Percentiles rank a stretch among this genome's conserved stretches.
Evolutionary conservation across 768 basidiomycete species (phyloP).

Genomic region (Coprinopsis cinerea): DNA sequence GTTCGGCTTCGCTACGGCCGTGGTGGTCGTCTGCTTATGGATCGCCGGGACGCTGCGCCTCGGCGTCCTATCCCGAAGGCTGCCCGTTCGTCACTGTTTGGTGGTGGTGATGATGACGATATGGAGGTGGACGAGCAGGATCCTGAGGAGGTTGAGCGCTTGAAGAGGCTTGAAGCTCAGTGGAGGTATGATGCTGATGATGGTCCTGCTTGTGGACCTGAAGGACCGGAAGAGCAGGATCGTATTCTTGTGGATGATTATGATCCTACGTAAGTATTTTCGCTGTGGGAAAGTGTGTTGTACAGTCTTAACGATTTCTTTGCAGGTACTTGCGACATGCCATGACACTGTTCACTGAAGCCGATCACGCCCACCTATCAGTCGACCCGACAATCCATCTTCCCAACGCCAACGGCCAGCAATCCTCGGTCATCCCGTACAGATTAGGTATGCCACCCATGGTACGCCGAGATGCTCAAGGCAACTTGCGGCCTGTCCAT

Average conservation of each 20-base stretch:
- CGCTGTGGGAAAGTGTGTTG: too few relatives aligned
- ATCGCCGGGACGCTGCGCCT: constrained; percentile 48
- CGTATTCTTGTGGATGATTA: constrained; percentile 70
- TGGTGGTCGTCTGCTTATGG: constrained; percentile 71
- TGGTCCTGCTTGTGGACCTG: constrained; percentile 44
- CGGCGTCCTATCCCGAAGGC: constrained; percentile 18
- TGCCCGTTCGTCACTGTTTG: constrained; percentile 25
- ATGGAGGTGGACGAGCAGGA: constrained; percentile 30
- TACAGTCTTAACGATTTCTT: too few relatives aligned
- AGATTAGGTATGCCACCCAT: constrained; percentile 34
- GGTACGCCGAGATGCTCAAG: constrained; percentile 28
- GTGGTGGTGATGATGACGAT: constrained; percentile 15
- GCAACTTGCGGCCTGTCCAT: constrained; percentile 22
- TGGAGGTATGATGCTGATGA: constrained; percentile 73
- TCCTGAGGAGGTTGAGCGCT: constrained; percentile 33
- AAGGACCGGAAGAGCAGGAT: constrained; percentile 63
- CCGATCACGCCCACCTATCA: constrained; percentile 42
- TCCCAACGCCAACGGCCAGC: constrained; percentile 42
- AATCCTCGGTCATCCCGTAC: constrained; percentile 45
- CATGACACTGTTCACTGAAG: constrained; percentile 52
- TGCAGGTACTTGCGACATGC: constrained; percentile 47
- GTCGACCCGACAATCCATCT: constrained; percentile 47
- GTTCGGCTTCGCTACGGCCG: constrained; percentile 78
- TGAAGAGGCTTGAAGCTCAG: constrained; percentile 40
- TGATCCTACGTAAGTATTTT: constrained; percentile 42